Conservation (phyloP, 352 stramenopile genomes). For the Phytophthora rubi region DNA sequence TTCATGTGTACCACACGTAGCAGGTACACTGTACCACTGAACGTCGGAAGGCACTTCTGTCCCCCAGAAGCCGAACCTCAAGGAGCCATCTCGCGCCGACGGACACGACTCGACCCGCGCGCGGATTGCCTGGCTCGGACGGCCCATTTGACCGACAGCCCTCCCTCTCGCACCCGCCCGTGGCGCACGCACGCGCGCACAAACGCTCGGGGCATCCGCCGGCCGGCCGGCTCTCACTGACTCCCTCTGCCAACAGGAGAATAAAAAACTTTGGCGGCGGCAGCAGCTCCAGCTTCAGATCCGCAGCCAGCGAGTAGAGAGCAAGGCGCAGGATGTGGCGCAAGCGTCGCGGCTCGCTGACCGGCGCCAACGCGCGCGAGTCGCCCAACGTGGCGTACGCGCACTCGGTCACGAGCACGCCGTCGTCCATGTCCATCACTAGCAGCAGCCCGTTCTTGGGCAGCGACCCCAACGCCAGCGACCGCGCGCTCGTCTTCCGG, state of each 20-base stretch:
- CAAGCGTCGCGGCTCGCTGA: slow-evolving; percentile 60
- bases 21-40: slow-evolving; percentile 25
- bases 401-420: slow-evolving; percentile 47
- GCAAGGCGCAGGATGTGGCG: slow-evolving; percentile 49
- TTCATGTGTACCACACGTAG: neutral
- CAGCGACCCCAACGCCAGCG: slow-evolving; percentile 60
- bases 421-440: slow-evolving; percentile 49
- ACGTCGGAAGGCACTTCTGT: slow-evolving; percentile 26
- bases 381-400: slow-evolving; percentile 39
- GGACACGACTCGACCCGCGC: slow-evolving; percentile 17
- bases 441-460: slow-evolving; percentile 59
- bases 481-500: slow-evolving; percentile 72
- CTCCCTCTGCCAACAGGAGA: slow-evolving; percentile 23
- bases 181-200: too few relatives aligned
- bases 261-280: slow-evolving; percentile 7
- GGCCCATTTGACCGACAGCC: too few relatives aligned
- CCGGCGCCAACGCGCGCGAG: slow-evolving; percentile 42
- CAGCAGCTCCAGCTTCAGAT: neutral
- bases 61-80: slow-evolving; percentile 14
- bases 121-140: neutral
- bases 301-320: neutral
- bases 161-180: too few relatives aligned
- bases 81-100: slow-evolving; percentile 1
- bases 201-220: too few relatives aligned
- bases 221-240: slow-evolving; percentile 5